Base-by-base conservation (phyloP, 2,329 filamentous ascomycete genomes). In the Fusarium bulbicola region DNA sequence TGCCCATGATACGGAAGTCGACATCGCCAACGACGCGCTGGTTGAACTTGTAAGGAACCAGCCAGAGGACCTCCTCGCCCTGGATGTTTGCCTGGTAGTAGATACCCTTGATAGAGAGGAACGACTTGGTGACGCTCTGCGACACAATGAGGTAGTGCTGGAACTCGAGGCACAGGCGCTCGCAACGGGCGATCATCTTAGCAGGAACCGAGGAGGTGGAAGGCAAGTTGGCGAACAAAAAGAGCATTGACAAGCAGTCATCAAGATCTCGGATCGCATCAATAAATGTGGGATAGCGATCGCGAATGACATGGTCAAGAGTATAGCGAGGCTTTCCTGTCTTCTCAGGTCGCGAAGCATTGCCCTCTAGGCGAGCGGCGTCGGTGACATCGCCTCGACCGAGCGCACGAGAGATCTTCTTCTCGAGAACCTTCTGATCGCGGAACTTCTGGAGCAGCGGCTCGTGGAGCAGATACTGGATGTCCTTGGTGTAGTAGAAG, bases 1-100 rank as follows among this genome's bases (percentile, higher is more conserved):
- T 99, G 67, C 94, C 95, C 96, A 99, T 99, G 84, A 99, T 99
- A 79, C 96, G 89, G 85, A 98, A 99, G 83, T 99, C 96, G 73
- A 99, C 93, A 82, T 99, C 96, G 65, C 93, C 94, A 45, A 96
- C 93, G 20, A 97, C 92, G 76, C 93, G 89, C 86, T 99, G 96
- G 80, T 98, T 97, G 84, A 99, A 99, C 82, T 94, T 94, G 86
- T 99, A 99, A 2, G 96, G 96, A 16, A 98, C 95, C 43, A 99
- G 88, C 96, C 96, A 99, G 74, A 98, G 87, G 56, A 99, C 93
- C 79, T 98, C 95, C 85, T 99, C 95, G 54, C 96, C 96, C 82
- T 98, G 94, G 70, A 99, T 97, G 58, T 92, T 98, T 30, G 95
- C 96, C 85, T 98, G 95, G 84, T 98, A 99, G 86, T 99, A 99